Base-by-base conservation (phyloP, 2,329 filamentous ascomycete genomes). In the Alternaria brassicicola region DNA sequence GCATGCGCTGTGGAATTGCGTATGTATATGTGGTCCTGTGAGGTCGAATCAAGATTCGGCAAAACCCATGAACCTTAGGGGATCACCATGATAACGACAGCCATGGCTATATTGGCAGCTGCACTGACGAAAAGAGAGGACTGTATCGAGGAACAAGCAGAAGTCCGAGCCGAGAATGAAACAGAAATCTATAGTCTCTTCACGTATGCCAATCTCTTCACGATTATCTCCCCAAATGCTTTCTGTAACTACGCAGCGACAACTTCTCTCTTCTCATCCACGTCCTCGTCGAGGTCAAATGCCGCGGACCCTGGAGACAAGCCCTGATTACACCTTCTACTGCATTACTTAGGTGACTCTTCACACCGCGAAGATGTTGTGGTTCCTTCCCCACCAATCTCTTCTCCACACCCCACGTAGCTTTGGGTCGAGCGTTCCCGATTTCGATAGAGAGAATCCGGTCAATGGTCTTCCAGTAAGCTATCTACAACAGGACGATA, bases 401-500 rank as follows among this genome's bases (percentile, higher is more conserved):
- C 15, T 75, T 65, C 23, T 77, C 71, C 0, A 82, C 78, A 7
- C 65, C 71, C 21, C 75, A 70, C 12, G 79, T 75, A 7, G 77
- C 59, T n/a, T 77, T 78, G 5, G 78, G 77, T 36, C 75, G 75
- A 9, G 77, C 77, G 6, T 69, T 71, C 2, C 25, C 68, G 61
- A 61, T 66, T 66, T 62, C 71, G 12, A 85, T 78, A 0, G 55
- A 62, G 4, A 84, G 57, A 3, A 84, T 76, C 13, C 65, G 56
- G 23, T 84, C 80, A 28, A 85, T 78, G 0, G 80, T 75, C 42
- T 74, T 69, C 83, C 84, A 85, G 59, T 82, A 80, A n/a, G 82
- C 83, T 4, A 86, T 78, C 66, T 86, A 84, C 3, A 85, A 73
- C 5, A 86, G 68, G 3, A 86, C 76, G 7, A 86, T 74, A 3